Base-by-base conservation (phyloP, 805 yeast species). In the Saturnispora halmiae region DNA sequence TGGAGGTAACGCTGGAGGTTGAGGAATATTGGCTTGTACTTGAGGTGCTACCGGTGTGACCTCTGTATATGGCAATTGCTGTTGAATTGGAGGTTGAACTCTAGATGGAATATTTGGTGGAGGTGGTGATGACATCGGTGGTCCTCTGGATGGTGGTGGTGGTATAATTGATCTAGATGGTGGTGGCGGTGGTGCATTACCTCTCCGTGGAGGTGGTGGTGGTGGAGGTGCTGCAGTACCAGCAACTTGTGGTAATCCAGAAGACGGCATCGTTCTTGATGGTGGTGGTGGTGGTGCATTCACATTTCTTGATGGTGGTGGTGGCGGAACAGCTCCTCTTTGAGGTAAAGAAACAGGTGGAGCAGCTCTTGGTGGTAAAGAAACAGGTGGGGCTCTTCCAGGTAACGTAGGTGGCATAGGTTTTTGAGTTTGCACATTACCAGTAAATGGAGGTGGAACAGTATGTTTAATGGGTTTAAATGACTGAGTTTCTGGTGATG, bases 261-360 rank as follows among this genome's bases (percentile, higher is more conserved):
- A 41, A 3, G n/a, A 33, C n/a, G 18, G n/a, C n/a, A 18, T 18
- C 25, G 15, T 42, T 41, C 58, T 63, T 4, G 71, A 61, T 10
- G 71, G 67, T 24, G 65, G 67, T n/a, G 69, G 72, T 24, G 68
- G 73, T n/a, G 67, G 69, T 19, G 66, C 69, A 34, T 63, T 62
- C 18, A 59, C 54, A 37, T 52, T 48, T 34, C 57, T 49, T 32
- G 66, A 61, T 11, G 55, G 53, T 5, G 60, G 59, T 8, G 56
- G 59, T 4, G 61, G 50, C 13, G 57, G 55, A 29, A 47, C 46
- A 19, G 44, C 28, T 9, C 42, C 43, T 29, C 55, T 44, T n/a
- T 50, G 46, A 0, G 56, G 58, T 21, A 56, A 53, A 3, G 24
- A 34, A 4, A 56, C 50, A 13, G 54, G 52, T 1, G 54, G 50